Evolutionary conservation across 225 moss, liverwort and hornwort species (phyloP), one percentile per base, ranked within the genome.

Genomic region (Climacium dendroides): DNA sequence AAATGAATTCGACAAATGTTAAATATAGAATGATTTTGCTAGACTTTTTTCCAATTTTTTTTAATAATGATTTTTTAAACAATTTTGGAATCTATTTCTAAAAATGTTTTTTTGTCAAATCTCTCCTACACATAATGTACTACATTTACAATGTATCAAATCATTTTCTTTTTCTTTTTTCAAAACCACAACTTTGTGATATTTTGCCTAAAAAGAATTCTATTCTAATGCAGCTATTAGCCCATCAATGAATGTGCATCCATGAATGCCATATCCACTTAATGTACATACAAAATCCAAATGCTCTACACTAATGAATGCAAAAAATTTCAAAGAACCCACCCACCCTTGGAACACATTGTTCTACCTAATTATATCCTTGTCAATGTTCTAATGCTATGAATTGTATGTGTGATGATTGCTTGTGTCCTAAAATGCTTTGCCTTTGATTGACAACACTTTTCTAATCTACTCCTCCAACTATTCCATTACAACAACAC

Each of bases 281-380:
- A 19, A 35, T 35, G 4, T n/a, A 35, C 10, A 62, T 2, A 41
- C 8, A 41, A 69, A 41, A 70, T 41, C 15, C 0, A 70, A 4
- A 70, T 41, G 39, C 24, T 23, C 7, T 2, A 1, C 25, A 24
- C 0, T 24, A 1, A 25, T 25, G 25, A 70, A 70, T 24, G 70
- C 1, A 41, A 0, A 2, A 41, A 41, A 70, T 39, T 70, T 4
- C 4, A 39, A 69, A 3, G 0, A n/a, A 13, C 3, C 14, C 13
- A 10, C 48, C 13, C 12, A 12, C 0, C 7, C 7, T 2, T 2
- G 3, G 0, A 70, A 25, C 0, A 5, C 13, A 15, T 0, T 0
- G 0, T 34, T 64, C 10, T 0, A 64, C 18, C 5, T 64, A 34
- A 8, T 18, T 34, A 35, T 64, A 35, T 35, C 34, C 10, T 64